Percentiles rank a stretch among this genome's conserved stretches.
phyloP scores from a whole-genome alignment of 306 rosid genomes.

The Gillenia trifoliata region DNA sequence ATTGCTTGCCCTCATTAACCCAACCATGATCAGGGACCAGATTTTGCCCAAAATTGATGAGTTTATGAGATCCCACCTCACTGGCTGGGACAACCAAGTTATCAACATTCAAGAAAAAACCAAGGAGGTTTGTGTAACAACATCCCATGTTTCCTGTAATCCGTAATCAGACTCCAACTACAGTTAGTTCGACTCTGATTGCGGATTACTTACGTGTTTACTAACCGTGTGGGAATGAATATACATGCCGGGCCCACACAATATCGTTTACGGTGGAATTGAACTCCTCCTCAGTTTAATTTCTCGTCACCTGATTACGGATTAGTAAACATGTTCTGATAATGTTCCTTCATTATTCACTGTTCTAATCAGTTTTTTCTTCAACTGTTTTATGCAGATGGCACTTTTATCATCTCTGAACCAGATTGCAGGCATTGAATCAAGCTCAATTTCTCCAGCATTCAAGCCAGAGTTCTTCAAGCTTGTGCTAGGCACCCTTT shows the following conservation, averaged over 20 bases:
- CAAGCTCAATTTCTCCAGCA: conserved; percentile 34
- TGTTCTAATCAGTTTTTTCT: neutral
- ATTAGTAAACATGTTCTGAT: neutral
- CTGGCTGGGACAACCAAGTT: conserved; percentile 55
- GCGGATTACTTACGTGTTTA: neutral
- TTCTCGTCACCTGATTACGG: neutral
- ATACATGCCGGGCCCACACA: too few species aligned
- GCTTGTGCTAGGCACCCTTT: conserved; percentile 81
- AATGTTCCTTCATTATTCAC: neutral
- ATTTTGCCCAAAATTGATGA: conserved; percentile 74
- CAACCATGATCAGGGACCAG: conserved; percentile 57
- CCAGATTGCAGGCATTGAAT: conserved; percentile 74
- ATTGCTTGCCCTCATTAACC: conserved; percentile 69
- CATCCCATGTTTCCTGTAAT: neutral
- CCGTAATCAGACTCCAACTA: too few species aligned
- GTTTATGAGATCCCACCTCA: conserved; percentile 66
- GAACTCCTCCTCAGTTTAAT: too few species aligned
- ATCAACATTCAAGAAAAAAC: conserved; percentile 88
- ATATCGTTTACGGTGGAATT: too few species aligned
- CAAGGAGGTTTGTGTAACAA: conserved; percentile 51
- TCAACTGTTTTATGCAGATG: conserved; percentile 47
- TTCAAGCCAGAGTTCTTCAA: conserved; percentile 80
- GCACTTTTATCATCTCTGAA: conserved; percentile 73
- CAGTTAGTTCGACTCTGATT: neutral
- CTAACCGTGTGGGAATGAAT: too few species aligned